Evolutionary conservation across 371 early-diverging fungal species (phyloP).

Genomic region (Lichtheimia corymbifera): DNA sequence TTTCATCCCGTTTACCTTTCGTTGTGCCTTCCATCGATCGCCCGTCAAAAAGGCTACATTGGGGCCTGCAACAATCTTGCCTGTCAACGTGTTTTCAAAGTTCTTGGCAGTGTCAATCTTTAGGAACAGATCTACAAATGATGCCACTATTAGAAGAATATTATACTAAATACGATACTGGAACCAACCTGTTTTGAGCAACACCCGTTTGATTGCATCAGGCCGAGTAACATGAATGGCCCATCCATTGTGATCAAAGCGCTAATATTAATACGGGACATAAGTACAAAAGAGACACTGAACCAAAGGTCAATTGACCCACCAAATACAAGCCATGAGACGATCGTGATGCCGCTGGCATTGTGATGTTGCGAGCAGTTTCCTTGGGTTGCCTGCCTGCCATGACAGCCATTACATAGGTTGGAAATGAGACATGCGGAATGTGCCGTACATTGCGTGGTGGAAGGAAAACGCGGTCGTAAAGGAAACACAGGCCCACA

Average conservation of each 20-base stretch:
- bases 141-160: too few species aligned
- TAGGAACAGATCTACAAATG: too few species aligned
- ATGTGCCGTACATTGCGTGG: constrained; percentile 13
- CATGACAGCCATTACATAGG: not conserved
- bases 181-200: constrained; percentile 21
- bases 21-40: constrained; percentile 24
- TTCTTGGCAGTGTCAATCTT: too few species aligned
- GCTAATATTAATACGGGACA: not conserved
- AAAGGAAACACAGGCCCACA: not conserved
- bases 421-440: constrained; percentile 11
- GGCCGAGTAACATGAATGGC: constrained; percentile 20
- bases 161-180: too few species aligned
- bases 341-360: constrained; percentile 9
- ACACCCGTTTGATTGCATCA: constrained; percentile 14
- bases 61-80: constrained; percentile 17
- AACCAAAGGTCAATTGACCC: not conserved
- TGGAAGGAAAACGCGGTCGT: not conserved
- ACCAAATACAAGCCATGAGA: constrained; percentile 10
- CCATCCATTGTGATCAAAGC: constrained; percentile 22
- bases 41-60: constrained; percentile 25
- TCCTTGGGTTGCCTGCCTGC: constrained; percentile 1
- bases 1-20: constrained; percentile 20
- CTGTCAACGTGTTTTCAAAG: constrained; percentile 3
- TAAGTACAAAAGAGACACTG: too few species aligned
- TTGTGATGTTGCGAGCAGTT: not conserved